Evolutionary conservation across 2,329 filamentous ascomycete genomes (phyloP).

Genomic region (Bipolaris zeicola): DNA sequence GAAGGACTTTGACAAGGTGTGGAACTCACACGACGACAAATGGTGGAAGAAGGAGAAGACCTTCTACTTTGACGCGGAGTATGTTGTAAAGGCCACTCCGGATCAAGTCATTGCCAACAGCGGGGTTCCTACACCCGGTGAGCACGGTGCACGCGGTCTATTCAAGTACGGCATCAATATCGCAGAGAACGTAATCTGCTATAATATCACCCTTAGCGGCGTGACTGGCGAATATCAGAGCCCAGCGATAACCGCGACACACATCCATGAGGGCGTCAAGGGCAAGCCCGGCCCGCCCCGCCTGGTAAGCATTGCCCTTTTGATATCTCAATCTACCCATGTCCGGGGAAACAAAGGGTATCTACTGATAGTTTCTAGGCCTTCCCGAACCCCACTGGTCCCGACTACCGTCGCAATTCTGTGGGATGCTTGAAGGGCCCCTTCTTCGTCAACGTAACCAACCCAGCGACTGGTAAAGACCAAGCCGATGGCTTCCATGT

Average conservation of each 20-base stretch:
- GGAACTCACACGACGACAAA: slow-evolving; percentile 22
- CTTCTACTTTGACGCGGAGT: slow-evolving; percentile 57
- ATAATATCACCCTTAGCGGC: slow-evolving; percentile 58
- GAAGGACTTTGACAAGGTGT: slow-evolving; percentile 31
- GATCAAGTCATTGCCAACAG: slow-evolving; percentile 57
- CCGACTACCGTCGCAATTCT: slow-evolving; percentile 33
- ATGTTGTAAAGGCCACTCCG: slow-evolving; percentile 55
- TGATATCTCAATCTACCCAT: neutral
- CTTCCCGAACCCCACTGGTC: slow-evolving; percentile 45
- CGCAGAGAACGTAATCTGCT: slow-evolving; percentile 52
- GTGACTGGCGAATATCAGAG: slow-evolving; percentile 60
- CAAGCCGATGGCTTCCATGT: slow-evolving; percentile 58
- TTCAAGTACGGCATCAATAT: slow-evolving; percentile 62
- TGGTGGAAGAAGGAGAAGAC: slow-evolving; percentile 33
- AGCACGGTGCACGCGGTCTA: slow-evolving; percentile 53
- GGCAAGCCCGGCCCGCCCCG: slow-evolving; percentile 59
- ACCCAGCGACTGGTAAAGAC: slow-evolving; percentile 45
- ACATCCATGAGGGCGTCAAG: slow-evolving; percentile 58
- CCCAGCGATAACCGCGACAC: slow-evolving; percentile 59
- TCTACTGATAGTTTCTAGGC: slow-evolving; percentile 8
- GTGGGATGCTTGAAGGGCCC: slow-evolving; percentile 38
- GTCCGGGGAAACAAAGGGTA: neutral
- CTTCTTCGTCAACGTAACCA: slow-evolving; percentile 41
- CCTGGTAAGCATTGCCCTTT: slow-evolving; percentile 41
- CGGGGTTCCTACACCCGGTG: slow-evolving; percentile 47